phyloP scores from a whole-genome alignment of 768 basidiomycete genomes.

The Dictyophora rubrovolvata region DNA sequence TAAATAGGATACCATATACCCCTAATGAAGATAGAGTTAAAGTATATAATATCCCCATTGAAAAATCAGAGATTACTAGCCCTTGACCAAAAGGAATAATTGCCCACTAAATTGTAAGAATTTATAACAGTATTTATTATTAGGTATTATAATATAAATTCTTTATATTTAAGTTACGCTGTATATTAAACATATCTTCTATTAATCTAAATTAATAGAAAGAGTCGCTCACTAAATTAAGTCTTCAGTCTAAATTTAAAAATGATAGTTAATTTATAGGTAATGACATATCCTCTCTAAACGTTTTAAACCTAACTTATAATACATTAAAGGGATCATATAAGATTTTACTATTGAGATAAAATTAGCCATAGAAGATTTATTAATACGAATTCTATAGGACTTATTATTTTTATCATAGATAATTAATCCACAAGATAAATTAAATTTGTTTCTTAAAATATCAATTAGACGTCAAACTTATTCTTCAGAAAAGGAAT shows the following conservation, averaged over 20 bases:
- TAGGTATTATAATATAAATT: slow-evolving; percentile 9
- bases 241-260: neutral
- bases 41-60: slow-evolving; percentile 15
- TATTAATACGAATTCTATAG: too few relatives aligned
- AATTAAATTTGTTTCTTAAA: too few relatives aligned
- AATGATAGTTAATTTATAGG: neutral
- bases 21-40: slow-evolving; percentile 15
- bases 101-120: slow-evolving; percentile 11
- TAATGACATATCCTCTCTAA: neutral
- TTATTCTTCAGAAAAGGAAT: too few relatives aligned
- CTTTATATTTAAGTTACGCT: neutral
- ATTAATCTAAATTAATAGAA: slow-evolving; percentile 8
- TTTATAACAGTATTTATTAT: slow-evolving; percentile 9
- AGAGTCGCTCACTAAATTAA: neutral
- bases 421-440: neutral
- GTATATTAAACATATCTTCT: neutral
- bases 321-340: slow-evolving; percentile 4
- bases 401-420: slow-evolving; percentile 7
- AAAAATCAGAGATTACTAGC: slow-evolving; percentile 15
- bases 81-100: slow-evolving; percentile 17
- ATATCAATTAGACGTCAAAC: too few relatives aligned
- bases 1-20: slow-evolving; percentile 14
- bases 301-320: slow-evolving; percentile 2
- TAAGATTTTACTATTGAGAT: neutral
- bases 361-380: neutral